Evolutionary conservation across 257 asterid genomes (phyloP), one percentile per base, ranked within the genome.

Genomic region (Fraxinus americana): DNA sequence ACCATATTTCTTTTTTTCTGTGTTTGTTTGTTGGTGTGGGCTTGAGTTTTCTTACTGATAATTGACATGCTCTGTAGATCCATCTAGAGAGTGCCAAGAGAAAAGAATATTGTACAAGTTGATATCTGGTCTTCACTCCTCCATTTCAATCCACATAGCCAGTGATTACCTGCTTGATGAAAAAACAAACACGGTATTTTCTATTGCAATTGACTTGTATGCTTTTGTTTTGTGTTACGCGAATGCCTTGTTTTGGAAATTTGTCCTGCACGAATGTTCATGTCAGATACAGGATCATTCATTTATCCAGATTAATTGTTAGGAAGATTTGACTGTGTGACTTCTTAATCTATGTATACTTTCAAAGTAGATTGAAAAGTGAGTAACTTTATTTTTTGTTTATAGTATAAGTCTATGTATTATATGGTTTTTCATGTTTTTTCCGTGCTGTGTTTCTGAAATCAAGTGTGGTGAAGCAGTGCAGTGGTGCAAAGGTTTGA

Each of bases 121-220:
- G 83, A 86, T 90, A 75, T 91, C 97, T 77, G 95, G 97, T 71
- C 91, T 91, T 52, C 97, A 91, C 82, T 90, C 95, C 35, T 91
- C 97, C 74, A 91, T 91, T 73, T 88, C 94, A 50, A 78, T 90
- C 82, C 97, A 88, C 76, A 90, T 90, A 11, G 93, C 92, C 29
- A 86, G 86, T 67, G 91, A 88, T 11, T 91, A 90, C 85, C 87
- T 87, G 61, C 87, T 91, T 57, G 94, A 91, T 73, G 94, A 88
- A 84, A 84, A 78, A 84, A 82, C 86, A 70, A 78, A 88, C 87
- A 84, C 23, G 78, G 92, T 91, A 89, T 38, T 65, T 67, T 67
- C 63, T 10, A 35, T 71, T 67, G 54, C 74, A 59, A 71, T 39
- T 71, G 65, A 35, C 75, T 19, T 77, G 30, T 59, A 71, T 87